Evolutionary conservation across 106 monocot species (phyloP), one percentile per base, ranked within the genome.

Genomic region (Ottelia alismoides): DNA sequence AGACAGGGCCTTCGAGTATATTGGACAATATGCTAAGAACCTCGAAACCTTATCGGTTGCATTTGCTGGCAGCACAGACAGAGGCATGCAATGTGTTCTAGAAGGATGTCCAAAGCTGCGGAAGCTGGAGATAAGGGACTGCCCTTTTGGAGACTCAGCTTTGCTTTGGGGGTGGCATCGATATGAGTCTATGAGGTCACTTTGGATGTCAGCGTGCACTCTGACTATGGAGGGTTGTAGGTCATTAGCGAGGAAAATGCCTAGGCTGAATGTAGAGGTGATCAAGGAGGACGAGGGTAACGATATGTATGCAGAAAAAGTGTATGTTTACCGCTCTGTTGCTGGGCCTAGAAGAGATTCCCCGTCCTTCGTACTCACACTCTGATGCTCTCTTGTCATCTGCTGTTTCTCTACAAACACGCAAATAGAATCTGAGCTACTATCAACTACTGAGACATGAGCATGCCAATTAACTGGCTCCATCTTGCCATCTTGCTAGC

Each of bases 121-220:
- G 53, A 88, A 82, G 44, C 35, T 88, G 24, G 88, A 82, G 58
- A 88, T 88, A 17, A 75, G 78, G 68, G 88, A 88, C 63, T 88
- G 88, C 52, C 82, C 88, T 9, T 88, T 88, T 60, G 88, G 88
- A 10, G 82, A 71, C 59, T 73, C 76, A 32, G 62, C 88, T 47
- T 65, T 88, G 73, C 25, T 88, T n/a, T n/a, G n/a, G n/a, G n/a
- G n/a, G n/a, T n/a, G n/a, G n/a, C n/a, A n/a, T n/a, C n/a, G n/a
- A n/a, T n/a, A n/a, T n/a, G 82, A 88, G 76, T 76, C 88, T 82
- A 88, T 88, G 88, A 82, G 82, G 79, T 88, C 88, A 82, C 88
- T 88, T 88, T 88, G 82, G 88, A 88, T 88, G 78, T 88, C 82
- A 2, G 70, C 88, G 0, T 88, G 88, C 63, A 49, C 69, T 21